Evolutionary conservation across 2,329 filamentous ascomycete genomes (phyloP), one percentile per base, ranked within the genome.

Genomic region (Scorias spongiosa): DNA sequence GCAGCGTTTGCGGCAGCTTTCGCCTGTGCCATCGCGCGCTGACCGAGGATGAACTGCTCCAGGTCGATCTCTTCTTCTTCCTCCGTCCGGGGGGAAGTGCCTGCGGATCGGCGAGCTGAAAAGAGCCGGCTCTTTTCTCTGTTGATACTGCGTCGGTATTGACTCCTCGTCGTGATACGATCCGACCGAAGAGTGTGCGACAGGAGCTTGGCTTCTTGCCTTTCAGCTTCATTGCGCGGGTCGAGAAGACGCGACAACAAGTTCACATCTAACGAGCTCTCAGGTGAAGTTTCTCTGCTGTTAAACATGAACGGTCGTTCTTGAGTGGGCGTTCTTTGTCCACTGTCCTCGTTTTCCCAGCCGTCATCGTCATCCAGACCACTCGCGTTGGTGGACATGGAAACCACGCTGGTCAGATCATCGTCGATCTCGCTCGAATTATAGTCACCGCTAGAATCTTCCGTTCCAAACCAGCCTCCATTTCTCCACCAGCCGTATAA

Each of bases 401-500:
- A 86, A n/a, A 91, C 65, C 30, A 93, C 70, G 55, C 88, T 95
- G 1, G 86, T 93, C 8, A 74, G 75, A 56, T 93, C 85, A 10
- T 77, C 68, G 2, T 76, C 70, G 4, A 66, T 58, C 10, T 68
- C 61, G 2, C 61, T 55, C 1, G 80, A 80, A 29, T 69, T 61
- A 59, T 88, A 96, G 49, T 89, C 82, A 26, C 83, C 84, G 55
- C 84, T 94, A 5, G 71, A 70, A 58, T 96, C 89, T 29, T 80
- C 70, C 12, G 80, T 79, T 1, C 89, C 88, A 79, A 86, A 95
- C 66, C 84, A 84, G 7, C 84, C 86, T 15, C 85, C 86, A 43
- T 72, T 69, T 42, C 82, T 78, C 83, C 86, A 96, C 76, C 88
- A 91, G 28, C 70, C 69, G 59, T 95, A 96, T 1, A 95, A 66